Evolutionary conservation across 129 eudicot species (phyloP).

Genomic region (Chrysanthemum makinoi): DNA sequence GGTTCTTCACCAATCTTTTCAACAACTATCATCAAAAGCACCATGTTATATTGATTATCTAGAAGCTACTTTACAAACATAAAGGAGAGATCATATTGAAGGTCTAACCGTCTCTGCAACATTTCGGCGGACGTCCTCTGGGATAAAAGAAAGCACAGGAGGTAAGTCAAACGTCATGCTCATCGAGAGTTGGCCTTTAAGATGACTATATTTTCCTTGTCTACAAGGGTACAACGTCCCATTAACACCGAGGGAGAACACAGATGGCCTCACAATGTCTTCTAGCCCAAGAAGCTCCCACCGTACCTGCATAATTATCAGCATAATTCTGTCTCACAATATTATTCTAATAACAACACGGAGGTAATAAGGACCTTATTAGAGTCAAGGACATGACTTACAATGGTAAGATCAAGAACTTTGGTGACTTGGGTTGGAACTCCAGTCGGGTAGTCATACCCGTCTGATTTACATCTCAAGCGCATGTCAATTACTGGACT

Average conservation of each 20-base stretch:
- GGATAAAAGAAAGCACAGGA: slow-evolving; percentile 64
- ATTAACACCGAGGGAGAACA: slow-evolving; percentile 63
- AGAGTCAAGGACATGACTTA: slow-evolving; percentile 29
- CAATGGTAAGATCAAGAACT: slow-evolving; percentile 83
- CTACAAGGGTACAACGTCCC: slow-evolving; percentile 81
- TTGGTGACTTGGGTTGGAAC: slow-evolving; percentile 59
- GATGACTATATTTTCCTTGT: slow-evolving; percentile 60
- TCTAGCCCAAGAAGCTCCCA: slow-evolving; percentile 91
- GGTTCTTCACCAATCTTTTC: slow-evolving; percentile 65
- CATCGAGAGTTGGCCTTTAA: slow-evolving; percentile 77
- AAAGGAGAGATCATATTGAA: neutral
- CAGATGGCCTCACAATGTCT: slow-evolving; percentile 63
- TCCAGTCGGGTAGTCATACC: slow-evolving; percentile 67
- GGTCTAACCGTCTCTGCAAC: slow-evolving; percentile 72
- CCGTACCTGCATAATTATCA: slow-evolving; percentile 44
- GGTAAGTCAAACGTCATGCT: slow-evolving; percentile 65
- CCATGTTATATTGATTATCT: neutral
- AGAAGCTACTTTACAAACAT: slow-evolving; percentile 1
- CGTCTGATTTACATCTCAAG: slow-evolving; percentile 62
- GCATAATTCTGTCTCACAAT: neutral
- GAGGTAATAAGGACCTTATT: neutral
- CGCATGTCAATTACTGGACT: slow-evolving; percentile 76
- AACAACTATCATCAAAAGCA: slow-evolving; percentile 47
- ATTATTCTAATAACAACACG: neutral
- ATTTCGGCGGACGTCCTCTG: slow-evolving; percentile 69